Conservation (phyloP, 2,329 filamentous ascomycete genomes). For the Pestalotiopsis sp. region DNA sequence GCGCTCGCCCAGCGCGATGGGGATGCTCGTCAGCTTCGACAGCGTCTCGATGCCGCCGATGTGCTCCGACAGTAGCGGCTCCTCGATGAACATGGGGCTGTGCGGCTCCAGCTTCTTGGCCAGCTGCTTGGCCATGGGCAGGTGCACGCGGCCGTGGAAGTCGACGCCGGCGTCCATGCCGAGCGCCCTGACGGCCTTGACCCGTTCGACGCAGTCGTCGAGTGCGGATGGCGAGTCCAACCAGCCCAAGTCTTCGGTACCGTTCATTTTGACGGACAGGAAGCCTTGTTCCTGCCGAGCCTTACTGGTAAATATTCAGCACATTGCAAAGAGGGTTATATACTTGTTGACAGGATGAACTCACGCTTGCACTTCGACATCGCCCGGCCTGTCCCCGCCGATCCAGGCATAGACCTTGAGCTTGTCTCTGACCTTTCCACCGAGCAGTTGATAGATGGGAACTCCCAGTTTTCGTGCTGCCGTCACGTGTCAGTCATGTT, state of each 20-base stretch:
- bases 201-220: constrained; percentile 63
- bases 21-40: constrained; percentile 53
- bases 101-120: constrained; percentile 68
- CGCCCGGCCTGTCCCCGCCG: constrained; percentile 70
- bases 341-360: constrained; percentile 18
- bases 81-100: constrained; percentile 74
- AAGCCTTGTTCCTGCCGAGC: constrained; percentile 63
- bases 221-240: constrained; percentile 70
- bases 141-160: constrained; percentile 77
- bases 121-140: constrained; percentile 80
- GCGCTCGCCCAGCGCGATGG: constrained; percentile 73
- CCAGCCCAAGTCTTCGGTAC: constrained; percentile 75
- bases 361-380: constrained; percentile 65
- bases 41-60: constrained; percentile 65
- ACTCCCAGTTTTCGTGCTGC: constrained; percentile 54
- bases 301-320: constrained; percentile 39
- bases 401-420: constrained; percentile 79
- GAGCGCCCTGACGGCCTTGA: constrained; percentile 68
- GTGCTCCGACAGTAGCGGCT: constrained; percentile 72
- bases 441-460: constrained; percentile 73
- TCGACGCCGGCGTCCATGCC: constrained; percentile 76
- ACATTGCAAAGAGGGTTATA: too few species aligned
- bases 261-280: constrained; percentile 76
- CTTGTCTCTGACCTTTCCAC: constrained; percentile 72
- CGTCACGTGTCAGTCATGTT: not conserved